Percentiles rank a stretch among this genome's conserved stretches.
Conservation (phyloP, 768 basidiomycete species). For the Mycena filopes region DNA sequence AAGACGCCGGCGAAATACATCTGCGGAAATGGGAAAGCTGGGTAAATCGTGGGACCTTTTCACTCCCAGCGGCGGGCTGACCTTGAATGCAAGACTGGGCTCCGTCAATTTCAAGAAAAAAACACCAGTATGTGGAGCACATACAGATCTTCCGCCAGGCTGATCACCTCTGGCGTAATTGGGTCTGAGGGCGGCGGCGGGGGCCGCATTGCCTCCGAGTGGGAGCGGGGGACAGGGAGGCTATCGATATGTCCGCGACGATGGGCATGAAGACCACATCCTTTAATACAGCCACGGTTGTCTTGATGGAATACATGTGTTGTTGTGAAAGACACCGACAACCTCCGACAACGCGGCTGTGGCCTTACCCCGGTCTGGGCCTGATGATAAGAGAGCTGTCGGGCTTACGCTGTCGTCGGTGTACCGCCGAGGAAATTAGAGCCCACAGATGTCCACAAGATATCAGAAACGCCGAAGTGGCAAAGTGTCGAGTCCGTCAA, state of each 20-base stretch:
- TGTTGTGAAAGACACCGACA: no score
- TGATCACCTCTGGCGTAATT: slow-evolving; percentile 23
- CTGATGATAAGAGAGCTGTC: no score
- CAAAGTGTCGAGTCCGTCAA: no score
- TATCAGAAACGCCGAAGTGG: no score
- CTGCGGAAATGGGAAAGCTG: slow-evolving; percentile 14
- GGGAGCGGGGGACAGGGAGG: background rate
- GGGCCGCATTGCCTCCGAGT: slow-evolving; percentile 5
- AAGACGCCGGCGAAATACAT: slow-evolving; percentile 37
- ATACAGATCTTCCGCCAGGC: slow-evolving; percentile 28
- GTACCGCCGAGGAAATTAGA: no score
- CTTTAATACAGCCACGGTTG: no score
- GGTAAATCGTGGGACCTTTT: background rate
- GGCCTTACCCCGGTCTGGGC: no score
- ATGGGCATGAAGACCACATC: no score
- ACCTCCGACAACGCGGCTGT: no score
- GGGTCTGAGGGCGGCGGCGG: background rate
- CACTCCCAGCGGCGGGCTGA: background rate
- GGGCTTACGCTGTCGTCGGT: no score
- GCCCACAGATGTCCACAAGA: no score
- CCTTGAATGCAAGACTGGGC: slow-evolving; percentile 26
- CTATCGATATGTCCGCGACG: background rate
- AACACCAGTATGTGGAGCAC: background rate
- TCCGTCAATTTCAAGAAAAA: background rate
- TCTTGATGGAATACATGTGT: no score